Percentiles rank a stretch among this genome's conserved stretches.
phyloP scores from a whole-genome alignment of 805 yeast genomes.

The Starmerella apis region DNA sequence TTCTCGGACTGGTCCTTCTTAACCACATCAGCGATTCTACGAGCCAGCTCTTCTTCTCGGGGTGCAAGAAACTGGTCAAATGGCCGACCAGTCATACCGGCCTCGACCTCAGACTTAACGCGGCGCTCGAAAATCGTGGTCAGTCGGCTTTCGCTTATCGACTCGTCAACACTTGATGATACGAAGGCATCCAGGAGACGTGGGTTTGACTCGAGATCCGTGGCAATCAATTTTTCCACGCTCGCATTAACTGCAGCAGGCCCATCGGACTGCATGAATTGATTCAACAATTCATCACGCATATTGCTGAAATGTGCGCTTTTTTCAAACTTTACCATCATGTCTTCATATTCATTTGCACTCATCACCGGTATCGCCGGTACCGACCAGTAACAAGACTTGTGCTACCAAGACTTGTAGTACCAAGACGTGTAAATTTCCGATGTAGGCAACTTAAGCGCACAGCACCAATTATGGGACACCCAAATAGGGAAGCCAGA shows the following conservation, averaged over 20 bases:
- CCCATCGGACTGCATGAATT: neutral
- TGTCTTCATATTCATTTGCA: neutral
- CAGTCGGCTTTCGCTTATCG: constrained; percentile 1
- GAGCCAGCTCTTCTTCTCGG: neutral
- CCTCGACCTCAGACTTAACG: constrained; percentile 10
- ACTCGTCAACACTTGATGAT: neutral
- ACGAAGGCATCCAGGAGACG: constrained; percentile 7
- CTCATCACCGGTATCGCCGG: constrained; percentile 2
- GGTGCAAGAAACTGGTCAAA: constrained; percentile 6
- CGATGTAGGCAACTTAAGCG: no score
- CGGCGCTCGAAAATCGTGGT: constrained; percentile 11
- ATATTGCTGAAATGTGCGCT: neutral
- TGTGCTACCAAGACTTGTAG: no score
- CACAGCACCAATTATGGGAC: no score
- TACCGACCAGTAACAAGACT: no score
- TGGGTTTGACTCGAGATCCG: constrained; percentile 13
- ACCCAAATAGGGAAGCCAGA: no score
- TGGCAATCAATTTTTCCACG: constrained; percentile 6
- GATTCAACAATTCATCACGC: neutral
- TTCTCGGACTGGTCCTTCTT: neutral
- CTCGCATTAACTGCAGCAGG: neutral
- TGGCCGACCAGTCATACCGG: constrained; percentile 10
- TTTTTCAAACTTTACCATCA: neutral
- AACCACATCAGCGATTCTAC: neutral
- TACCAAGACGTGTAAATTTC: no score